Base-by-base conservation (phyloP, 306 rosid species). In the Vigna trinervia region DNA sequence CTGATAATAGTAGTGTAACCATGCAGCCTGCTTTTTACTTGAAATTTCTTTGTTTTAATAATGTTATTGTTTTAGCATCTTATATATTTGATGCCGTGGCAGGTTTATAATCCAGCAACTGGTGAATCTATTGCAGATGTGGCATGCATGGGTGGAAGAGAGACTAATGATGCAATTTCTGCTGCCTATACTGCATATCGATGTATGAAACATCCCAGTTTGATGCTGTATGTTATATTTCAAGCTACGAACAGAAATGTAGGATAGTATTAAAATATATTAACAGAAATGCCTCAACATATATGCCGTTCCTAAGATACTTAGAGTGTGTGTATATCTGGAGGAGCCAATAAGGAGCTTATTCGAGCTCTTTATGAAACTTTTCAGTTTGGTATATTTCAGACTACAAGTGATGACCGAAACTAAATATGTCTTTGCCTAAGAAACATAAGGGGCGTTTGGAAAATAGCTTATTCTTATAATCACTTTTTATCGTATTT, bases 81-180 rank as follows among this genome's bases (percentile, higher is more conserved):
- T 61, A 58, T 71, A 64, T 72, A 56, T 76, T 76, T 59, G 52
- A 73, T 47, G 56, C 22, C 14, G 26, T 82, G 82, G 78, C 84
- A 95, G 99, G 97, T 95, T 76, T 73, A 56, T 69, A 95, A 95
- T 86, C 99, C 99, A 22, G 90, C 99, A 43, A 95, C 93, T 3
- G 97, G 99, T 62, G 96, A 92, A 78, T 89, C 93, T 71, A 87
- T 95, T 79, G 86, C 91, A 78, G 88, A 91, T 66, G 90, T 95
- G 26, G 84, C 99, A 45, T 91, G 86, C 88, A 92, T 95, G 98
- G 97, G 97, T 59, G 87, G 69, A 74, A 92, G 67, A 74, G 99
- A 95, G 87, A 90, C 99, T 4, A 84, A 88, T 51, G 97, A 92
- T 89, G 99, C 99, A 20, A 92, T 95, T 85, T 88, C 96, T 69